These are phyloP conservation scores for Penicillium goetzii DNA, from an alignment of 495 filamentous ascomycete species.

Conservation along the genomic window DNA sequence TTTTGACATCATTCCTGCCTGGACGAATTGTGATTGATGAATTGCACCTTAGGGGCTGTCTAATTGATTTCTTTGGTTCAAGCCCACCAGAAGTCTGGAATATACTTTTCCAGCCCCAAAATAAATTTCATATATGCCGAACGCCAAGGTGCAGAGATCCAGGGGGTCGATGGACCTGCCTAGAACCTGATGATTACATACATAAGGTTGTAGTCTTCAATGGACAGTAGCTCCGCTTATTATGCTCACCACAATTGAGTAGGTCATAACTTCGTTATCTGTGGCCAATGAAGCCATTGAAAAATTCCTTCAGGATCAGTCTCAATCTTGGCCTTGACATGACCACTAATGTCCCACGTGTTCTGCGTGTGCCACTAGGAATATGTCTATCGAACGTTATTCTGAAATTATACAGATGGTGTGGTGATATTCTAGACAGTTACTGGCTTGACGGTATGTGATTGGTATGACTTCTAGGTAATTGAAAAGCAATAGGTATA, in stretches of 20 bases:
- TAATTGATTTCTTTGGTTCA: not conserved
- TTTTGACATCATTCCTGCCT: not conserved
- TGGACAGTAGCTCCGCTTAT: not conserved
- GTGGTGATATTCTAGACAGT: not conserved
- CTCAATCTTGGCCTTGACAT: not conserved
- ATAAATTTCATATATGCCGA: not conserved
- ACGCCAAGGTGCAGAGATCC: not conserved
- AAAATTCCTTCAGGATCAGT: not conserved
- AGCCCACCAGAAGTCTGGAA: not conserved
- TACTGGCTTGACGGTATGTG: not conserved
- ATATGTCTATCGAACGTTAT: not conserved
- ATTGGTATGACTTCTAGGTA: not conserved
- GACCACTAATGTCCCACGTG: not conserved
- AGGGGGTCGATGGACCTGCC: not conserved
- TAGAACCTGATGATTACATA: not conserved
- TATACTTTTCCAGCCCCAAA: not conserved
- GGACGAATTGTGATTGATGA: not conserved
- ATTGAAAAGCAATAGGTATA: not conserved
- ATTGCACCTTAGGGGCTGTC: not conserved
- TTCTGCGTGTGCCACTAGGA: not conserved
- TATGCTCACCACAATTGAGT: not conserved
- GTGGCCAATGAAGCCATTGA: not conserved
- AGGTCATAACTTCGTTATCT: not conserved
- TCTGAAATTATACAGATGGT: not conserved
- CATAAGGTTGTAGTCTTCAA: not conserved